Evolutionary conservation across 2,329 filamentous ascomycete species (phyloP).

Genomic region (Fusarium dlaminii): DNA sequence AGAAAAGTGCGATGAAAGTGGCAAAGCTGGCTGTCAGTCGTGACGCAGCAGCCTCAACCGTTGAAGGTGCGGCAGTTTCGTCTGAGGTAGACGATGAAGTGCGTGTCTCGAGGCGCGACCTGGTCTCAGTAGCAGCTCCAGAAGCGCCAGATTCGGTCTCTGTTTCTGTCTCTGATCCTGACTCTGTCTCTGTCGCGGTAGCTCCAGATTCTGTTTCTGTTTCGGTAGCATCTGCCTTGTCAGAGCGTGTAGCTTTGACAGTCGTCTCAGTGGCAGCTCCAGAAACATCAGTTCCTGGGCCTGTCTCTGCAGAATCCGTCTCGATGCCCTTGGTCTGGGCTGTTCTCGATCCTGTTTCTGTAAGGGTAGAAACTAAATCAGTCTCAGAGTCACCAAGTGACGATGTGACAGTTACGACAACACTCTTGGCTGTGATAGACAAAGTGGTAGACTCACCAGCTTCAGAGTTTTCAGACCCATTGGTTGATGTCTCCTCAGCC

Average conservation of each 20-base stretch:
- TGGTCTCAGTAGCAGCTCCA: background rate
- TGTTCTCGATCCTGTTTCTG: constrained; percentile 22
- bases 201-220: background rate
- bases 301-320: constrained; percentile 1
- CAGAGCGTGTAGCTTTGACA: background rate
- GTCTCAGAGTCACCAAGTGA: constrained; percentile 10
- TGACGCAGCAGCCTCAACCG: constrained; percentile 33
- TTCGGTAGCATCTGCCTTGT: background rate
- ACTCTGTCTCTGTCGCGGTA: background rate
- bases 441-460: constrained; percentile 29
- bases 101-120: constrained; percentile 33
- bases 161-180: background rate
- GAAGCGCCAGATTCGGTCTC: background rate
- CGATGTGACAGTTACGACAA: background rate
- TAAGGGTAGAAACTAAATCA: constrained; percentile 19
- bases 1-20: constrained; percentile 31
- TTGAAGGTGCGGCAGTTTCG: constrained; percentile 23
- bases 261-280: constrained; percentile 12
- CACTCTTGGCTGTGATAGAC: background rate
- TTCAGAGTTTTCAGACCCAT: constrained; percentile 28
- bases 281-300: constrained; percentile 1
- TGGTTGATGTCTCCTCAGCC: constrained; percentile 32
- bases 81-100: constrained; percentile 21
- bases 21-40: constrained; percentile 29
- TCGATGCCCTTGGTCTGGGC: constrained; percentile 1